Evolutionary conservation across 305 asterid genomes (phyloP).

Genomic region (Plantago lanceolata): DNA sequence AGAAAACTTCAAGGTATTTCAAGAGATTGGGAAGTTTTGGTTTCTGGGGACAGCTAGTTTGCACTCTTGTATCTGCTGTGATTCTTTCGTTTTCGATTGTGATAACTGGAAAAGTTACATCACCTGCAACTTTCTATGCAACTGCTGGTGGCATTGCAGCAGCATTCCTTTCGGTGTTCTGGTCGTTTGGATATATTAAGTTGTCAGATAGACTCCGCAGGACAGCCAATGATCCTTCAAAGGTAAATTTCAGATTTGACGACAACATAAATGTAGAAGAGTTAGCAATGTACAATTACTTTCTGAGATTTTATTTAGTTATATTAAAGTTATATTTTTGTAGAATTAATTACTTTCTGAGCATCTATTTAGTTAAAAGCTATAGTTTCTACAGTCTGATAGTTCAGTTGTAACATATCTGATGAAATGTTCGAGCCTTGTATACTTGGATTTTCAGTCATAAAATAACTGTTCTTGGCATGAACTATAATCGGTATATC

Average conservation of each 20-base stretch:
- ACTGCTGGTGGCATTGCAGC: slow-evolving; percentile 94
- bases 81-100: slow-evolving; percentile 81
- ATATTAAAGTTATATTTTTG: too few relatives aligned
- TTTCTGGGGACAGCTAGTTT: slow-evolving; percentile 89
- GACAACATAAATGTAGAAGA: background rate
- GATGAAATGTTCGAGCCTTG: background rate
- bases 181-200: slow-evolving; percentile 91
- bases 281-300: slow-evolving; percentile 5
- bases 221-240: slow-evolving; percentile 87
- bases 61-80: slow-evolving; percentile 75
- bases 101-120: slow-evolving; percentile 75
- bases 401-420: background rate
- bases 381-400: background rate
- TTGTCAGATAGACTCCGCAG: slow-evolving; percentile 69
- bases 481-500: too few relatives aligned
- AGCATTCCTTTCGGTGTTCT: slow-evolving; percentile 82
- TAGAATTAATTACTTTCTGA: slow-evolving; percentile 7
- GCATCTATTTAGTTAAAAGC: background rate
- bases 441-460: background rate
- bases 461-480: too few relatives aligned
- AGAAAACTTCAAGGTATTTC: slow-evolving; percentile 73
- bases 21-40: slow-evolving; percentile 95
- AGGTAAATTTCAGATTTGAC: slow-evolving; percentile 42
- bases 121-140: slow-evolving; percentile 86
- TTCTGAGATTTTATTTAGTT: background rate